Base-by-base conservation (phyloP, 768 basidiomycete genomes). In the Phlebiopsis gigantea region DNA sequence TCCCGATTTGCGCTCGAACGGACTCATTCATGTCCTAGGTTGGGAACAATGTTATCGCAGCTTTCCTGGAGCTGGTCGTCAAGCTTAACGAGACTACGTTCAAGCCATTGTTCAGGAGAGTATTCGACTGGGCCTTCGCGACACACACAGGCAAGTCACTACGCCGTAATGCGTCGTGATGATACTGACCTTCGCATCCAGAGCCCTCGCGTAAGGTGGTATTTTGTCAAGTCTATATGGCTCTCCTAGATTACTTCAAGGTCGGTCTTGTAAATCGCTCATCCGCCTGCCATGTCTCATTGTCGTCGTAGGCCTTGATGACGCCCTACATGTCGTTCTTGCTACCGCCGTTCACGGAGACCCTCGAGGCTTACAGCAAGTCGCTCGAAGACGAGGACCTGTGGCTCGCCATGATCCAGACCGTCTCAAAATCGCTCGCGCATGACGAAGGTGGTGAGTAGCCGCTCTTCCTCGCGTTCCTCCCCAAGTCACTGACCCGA, bases 41-140 rank as follows among this genome's bases (percentile, higher is more conserved):
- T n/a, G 80, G 85, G 68, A 62, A 67, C 6, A 68, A 70, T 43
- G 73, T 82, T 9, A 82, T 90, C 56, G 68, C 79, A 1, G 87
- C 94, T 0, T 98, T 97, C 79, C 78, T 87, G 10, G 91, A 96
- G 69, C 75, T 98, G 8, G 90, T 94, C 10, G 83, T 92, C 53
- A 98, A 98, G 71, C 76, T 99, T 53, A 97, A 95, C 65, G 97
- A 98, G 63, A 82, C 83, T 0, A 80, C 87, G 0, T 98, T 99
- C 83, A 81, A 84, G 60, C 94, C 96, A 0, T 74, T 98, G 15
- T 96, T 98, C 80, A 84, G 93, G 54, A 85, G 86, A 53, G 70
- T 95, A 56, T 93, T 91, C 65, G 97, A 99, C 67, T 99, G 97
- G 97, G 93, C 93, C 0, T 94, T 94, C 64, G 79, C 78, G 1